Percentiles rank a stretch among this genome's conserved stretches.
These are phyloP conservation scores for Verticillium dahliae DNA, from an alignment of 2,329 filamentous ascomycete species.

Conservation along the genomic window DNA sequence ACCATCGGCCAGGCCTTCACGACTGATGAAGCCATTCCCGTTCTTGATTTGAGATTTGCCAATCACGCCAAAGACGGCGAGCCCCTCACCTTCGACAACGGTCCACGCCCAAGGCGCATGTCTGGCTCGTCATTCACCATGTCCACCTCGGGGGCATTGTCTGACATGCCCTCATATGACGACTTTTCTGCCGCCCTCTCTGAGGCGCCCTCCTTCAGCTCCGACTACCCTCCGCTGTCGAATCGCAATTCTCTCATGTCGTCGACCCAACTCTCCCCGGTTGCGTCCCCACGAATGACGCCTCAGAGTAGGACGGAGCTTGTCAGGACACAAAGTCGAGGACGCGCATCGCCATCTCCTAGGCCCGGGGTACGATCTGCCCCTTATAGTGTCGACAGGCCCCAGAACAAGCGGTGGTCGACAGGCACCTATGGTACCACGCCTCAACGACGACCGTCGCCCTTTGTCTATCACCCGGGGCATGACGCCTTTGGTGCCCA, in stretches of 20 bases:
- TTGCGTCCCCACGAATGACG: constrained; percentile 63
- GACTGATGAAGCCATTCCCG: constrained; percentile 55
- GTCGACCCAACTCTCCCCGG: constrained; percentile 64
- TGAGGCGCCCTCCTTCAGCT: constrained; percentile 60
- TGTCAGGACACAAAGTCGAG: constrained; percentile 59
- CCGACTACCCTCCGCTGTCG: constrained; percentile 60
- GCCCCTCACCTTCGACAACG: constrained; percentile 41
- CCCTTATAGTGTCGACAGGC: constrained; percentile 63
- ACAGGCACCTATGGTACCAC: constrained; percentile 63
- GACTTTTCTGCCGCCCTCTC: constrained; percentile 62
- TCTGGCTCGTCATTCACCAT: constrained; percentile 70
- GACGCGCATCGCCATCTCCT: constrained; percentile 65
- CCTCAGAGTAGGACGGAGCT: constrained; percentile 54
- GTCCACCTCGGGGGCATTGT: constrained; percentile 58
- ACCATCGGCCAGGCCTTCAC: constrained; percentile 56
- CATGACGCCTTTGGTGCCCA: constrained; percentile 53
- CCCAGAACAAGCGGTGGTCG: constrained; percentile 69
- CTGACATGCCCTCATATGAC: constrained; percentile 65
- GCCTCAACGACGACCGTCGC: constrained; percentile 47
- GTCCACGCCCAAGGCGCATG: constrained; percentile 54
- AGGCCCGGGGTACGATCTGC: constrained; percentile 61
- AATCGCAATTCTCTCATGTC: constrained; percentile 66
- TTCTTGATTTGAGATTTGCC: constrained; percentile 53
- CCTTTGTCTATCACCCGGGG: constrained; percentile 56
- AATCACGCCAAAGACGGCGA: constrained; percentile 42